Conservation (phyloP, 1,284 basidiomycete genomes). For the Calocybe gambosa region DNA sequence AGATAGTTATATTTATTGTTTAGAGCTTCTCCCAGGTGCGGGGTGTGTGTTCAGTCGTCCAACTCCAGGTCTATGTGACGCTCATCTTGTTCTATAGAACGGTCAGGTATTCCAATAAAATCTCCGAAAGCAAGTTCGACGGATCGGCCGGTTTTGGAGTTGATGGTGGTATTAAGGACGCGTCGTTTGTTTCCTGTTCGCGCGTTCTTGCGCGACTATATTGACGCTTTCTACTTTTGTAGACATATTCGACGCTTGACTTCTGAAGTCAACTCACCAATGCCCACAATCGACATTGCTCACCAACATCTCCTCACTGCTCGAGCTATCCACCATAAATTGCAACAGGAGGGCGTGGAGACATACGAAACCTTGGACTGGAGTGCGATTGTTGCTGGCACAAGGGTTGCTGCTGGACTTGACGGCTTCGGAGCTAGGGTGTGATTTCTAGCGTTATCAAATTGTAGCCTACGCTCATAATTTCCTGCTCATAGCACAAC, state of each 20-base stretch:
- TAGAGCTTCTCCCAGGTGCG: constrained; percentile 55
- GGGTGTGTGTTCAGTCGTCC: constrained; percentile 28
- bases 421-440: constrained; percentile 52
- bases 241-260: constrained; percentile 62
- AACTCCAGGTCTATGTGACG: constrained; percentile 3
- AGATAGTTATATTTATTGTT: constrained; percentile 15
- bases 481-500: constrained; percentile 15
- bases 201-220: neutral
- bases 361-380: constrained; percentile 59
- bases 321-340: constrained; percentile 54
- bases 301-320: constrained; percentile 78
- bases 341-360: constrained; percentile 39
- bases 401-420: constrained; percentile 63
- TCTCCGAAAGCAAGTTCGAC: constrained; percentile 70
- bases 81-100: constrained; percentile 29
- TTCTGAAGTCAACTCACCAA: constrained; percentile 65
- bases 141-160: constrained; percentile 80
- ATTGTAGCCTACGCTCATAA: neutral
- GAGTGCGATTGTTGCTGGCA: constrained; percentile 66
- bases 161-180: constrained; percentile 84
- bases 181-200: constrained; percentile 30
- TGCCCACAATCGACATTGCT: constrained; percentile 75
- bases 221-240: constrained; percentile 1
- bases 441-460: constrained; percentile 3
- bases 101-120: constrained; percentile 60